phyloP scores from a whole-genome alignment of 179 eudicot species.

The Heliamphora ciliata region DNA sequence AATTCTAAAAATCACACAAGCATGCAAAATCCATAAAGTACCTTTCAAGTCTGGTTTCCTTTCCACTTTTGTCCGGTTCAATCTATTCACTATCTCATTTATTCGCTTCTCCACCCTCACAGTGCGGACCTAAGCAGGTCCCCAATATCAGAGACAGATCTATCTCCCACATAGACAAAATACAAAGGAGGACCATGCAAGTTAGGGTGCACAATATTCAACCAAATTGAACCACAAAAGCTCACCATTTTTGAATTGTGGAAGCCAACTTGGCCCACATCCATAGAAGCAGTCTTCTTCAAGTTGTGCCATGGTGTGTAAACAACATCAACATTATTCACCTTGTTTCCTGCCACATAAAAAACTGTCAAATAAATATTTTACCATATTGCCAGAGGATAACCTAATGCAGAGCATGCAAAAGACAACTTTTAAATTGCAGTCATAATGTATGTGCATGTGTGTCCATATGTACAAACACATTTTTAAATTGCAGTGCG shows the following conservation, averaged over 20 bases:
- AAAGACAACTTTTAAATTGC: neutral
- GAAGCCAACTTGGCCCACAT: constrained; percentile 91
- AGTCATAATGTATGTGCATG: neutral
- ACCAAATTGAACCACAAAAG: neutral
- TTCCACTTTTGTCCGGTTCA: constrained; percentile 89
- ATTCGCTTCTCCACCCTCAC: constrained; percentile 91
- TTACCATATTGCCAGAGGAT: neutral
- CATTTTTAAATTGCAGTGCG: no score
- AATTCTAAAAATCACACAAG: neutral
- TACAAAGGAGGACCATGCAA: no score
- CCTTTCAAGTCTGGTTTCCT: constrained; percentile 89
- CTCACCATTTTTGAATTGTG: constrained; percentile 39
- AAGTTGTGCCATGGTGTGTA: constrained; percentile 95
- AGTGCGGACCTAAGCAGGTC: constrained; percentile 68
- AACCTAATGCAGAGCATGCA: neutral
- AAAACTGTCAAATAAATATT: neutral
- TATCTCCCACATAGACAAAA: neutral
- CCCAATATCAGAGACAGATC: constrained; percentile 5
- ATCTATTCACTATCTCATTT: constrained; percentile 84
- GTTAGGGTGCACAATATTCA: neutral
- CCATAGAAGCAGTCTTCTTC: constrained; percentile 98
- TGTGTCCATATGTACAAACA: no score
- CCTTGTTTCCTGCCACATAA: constrained; percentile 71
- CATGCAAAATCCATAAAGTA: constrained; percentile 15
- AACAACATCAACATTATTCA: constrained; percentile 89